Evolutionary conservation across 2,329 filamentous ascomycete genomes (phyloP).

Genomic region (Thermochaetoides dissita): DNA sequence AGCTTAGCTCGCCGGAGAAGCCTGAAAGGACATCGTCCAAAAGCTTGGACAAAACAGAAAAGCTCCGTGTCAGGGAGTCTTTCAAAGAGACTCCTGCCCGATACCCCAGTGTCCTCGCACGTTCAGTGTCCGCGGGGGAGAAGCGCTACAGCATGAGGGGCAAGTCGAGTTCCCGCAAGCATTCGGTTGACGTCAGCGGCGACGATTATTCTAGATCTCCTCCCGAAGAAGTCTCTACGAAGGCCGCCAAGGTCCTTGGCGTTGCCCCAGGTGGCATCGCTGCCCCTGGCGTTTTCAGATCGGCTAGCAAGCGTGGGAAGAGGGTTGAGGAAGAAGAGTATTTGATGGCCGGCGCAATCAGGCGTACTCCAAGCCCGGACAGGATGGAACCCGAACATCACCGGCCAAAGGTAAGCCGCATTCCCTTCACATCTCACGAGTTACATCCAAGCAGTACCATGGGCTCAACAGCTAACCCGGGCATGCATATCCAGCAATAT

Average conservation of each 20-base stretch:
- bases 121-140: slow-evolving; percentile 55
- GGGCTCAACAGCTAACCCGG: slow-evolving; percentile 15
- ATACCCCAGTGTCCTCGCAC: slow-evolving; percentile 53
- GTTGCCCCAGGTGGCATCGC: slow-evolving; percentile 21
- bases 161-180: slow-evolving; percentile 49
- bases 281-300: slow-evolving; percentile 12
- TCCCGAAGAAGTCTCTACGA: slow-evolving; percentile 56
- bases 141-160: slow-evolving; percentile 41
- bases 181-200: slow-evolving; percentile 50
- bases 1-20: slow-evolving; percentile 25
- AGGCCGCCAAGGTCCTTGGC: slow-evolving; percentile 68
- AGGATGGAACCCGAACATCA: slow-evolving; percentile 27
- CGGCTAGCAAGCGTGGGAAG: slow-evolving; percentile 31
- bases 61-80: slow-evolving; percentile 18
- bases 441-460: too few species aligned
- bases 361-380: slow-evolving; percentile 28
- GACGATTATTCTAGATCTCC: slow-evolving; percentile 50
- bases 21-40: slow-evolving; percentile 1
- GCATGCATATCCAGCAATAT: slow-evolving; percentile 44
- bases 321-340: slow-evolving; percentile 27
- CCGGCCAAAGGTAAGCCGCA: slow-evolving; percentile 28
- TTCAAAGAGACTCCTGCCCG: slow-evolving; percentile 38
- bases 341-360: slow-evolving; percentile 31
- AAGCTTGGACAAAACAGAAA: slow-evolving; percentile 31
- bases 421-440: background rate